A percentile compares a stretch with the other conserved stretches of the same genome.
These are phyloP conservation scores for Aspergillus affinis DNA, from an alignment of 495 filamentous ascomycete genomes.

Conservation along the genomic window DNA sequence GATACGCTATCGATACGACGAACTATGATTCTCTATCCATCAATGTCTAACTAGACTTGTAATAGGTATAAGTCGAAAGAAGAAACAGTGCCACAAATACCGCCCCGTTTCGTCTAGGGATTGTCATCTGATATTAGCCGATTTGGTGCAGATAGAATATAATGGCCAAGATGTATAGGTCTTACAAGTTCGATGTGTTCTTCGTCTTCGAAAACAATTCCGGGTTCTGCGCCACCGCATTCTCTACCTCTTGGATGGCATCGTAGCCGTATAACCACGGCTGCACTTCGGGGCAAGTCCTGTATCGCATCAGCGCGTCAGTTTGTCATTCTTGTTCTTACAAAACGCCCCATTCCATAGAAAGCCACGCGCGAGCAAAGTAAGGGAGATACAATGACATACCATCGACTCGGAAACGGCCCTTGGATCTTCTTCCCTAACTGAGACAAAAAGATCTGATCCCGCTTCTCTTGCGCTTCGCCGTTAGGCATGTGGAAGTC, in stretches of 20 bases:
- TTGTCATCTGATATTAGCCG: no score
- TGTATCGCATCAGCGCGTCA: conserved; percentile 10
- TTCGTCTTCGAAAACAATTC: conserved; percentile 22
- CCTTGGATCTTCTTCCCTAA: conserved; percentile 40
- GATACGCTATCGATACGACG: not conserved
- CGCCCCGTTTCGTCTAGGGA: no score
- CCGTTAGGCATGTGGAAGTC: conserved; percentile 61
- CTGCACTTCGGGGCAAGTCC: conserved; percentile 60
- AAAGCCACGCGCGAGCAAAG: no score
- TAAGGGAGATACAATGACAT: conserved; percentile 2
- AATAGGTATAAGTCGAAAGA: not conserved
- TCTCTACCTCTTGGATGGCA: conserved; percentile 55
- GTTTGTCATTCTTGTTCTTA: no score
- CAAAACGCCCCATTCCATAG: no score
- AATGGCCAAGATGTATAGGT: not conserved
- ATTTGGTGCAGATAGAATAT: no score
- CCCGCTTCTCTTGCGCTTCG: conserved; percentile 52
- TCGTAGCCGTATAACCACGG: conserved; percentile 64
- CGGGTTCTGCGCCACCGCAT: conserved; percentile 41
- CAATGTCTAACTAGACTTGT: not conserved
- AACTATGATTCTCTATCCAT: not conserved
- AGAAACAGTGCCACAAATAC: not conserved
- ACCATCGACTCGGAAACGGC: conserved; percentile 59
- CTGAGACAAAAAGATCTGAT: conserved; percentile 46
- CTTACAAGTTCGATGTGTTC: conserved; percentile 12